phyloP scores from a whole-genome alignment of 768 basidiomycete genomes.

The Chalciporus chontae region DNA sequence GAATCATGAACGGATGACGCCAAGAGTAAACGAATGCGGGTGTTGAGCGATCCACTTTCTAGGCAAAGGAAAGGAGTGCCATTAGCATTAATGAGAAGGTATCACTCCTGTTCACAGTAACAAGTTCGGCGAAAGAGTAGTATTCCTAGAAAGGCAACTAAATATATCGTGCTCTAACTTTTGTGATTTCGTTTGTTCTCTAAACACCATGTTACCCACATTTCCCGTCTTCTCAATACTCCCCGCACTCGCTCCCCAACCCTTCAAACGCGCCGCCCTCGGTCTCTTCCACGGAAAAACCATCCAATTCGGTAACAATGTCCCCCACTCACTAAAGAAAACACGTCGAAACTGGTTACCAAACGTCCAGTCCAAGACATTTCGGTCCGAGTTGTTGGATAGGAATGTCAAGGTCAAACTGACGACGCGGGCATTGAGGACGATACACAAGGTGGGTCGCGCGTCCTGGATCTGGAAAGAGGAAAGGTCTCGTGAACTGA shows the following conservation, averaged over 20 bases:
- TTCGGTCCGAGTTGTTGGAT: slow-evolving; percentile 64
- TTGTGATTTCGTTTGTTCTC: background rate
- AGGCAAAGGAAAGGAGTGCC: too few relatives aligned
- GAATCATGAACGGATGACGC: too few relatives aligned
- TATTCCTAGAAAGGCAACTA: background rate
- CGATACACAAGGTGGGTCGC: slow-evolving; percentile 71
- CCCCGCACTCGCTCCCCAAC: slow-evolving; percentile 45
- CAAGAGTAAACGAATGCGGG: too few relatives aligned
- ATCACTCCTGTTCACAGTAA: too few relatives aligned
- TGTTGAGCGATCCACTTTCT: too few relatives aligned
- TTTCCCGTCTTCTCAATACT: slow-evolving; percentile 14
- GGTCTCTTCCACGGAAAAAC: slow-evolving; percentile 83
- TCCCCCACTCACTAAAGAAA: slow-evolving; percentile 85
- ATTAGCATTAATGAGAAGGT: too few relatives aligned
- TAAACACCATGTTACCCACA: slow-evolving; percentile 23
- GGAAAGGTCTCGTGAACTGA: background rate
- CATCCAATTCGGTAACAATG: slow-evolving; percentile 82
- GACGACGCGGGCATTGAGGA: slow-evolving; percentile 72
- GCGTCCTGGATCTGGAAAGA: too few relatives aligned
- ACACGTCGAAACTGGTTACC: slow-evolving; percentile 87
- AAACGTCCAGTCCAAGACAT: slow-evolving; percentile 75
- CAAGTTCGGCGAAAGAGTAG: too few relatives aligned
- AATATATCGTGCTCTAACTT: background rate
- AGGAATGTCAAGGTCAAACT: slow-evolving; percentile 61
- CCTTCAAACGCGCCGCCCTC: slow-evolving; percentile 76